Percentiles rank a stretch among this genome's conserved stretches.
Conservation (phyloP, 192 early-diverging fungal genomes). For the Borealophlyctis nickersoniae region DNA sequence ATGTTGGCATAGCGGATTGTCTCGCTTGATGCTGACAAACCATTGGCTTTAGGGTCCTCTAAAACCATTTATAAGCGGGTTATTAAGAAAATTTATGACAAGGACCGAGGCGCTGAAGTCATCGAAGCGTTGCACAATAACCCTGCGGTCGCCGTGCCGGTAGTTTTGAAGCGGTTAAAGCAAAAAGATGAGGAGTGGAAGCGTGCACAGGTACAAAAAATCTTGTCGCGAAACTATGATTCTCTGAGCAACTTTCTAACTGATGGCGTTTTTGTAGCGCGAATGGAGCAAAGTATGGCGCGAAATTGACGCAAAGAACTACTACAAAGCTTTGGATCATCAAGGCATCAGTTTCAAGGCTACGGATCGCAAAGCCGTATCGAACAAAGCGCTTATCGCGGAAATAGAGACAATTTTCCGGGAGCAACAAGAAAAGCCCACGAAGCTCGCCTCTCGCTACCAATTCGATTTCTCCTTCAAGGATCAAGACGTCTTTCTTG, state of each 20-base stretch:
- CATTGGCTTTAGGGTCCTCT: constrained; percentile 44
- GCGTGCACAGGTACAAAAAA: constrained; percentile 59
- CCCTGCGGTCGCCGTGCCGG: constrained; percentile 86
- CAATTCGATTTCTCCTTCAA: constrained; percentile 81
- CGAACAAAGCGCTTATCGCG: constrained; percentile 69
- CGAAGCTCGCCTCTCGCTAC: constrained; percentile 47
- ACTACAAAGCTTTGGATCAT: constrained; percentile 91
- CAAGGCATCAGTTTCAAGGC: constrained; percentile 89
- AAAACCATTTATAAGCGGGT: constrained; percentile 86
- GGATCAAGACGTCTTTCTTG: constrained; percentile 71
- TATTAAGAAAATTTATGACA: constrained; percentile 95
- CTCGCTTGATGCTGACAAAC: neutral
- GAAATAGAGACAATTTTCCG: constrained; percentile 85
- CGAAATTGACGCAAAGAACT: constrained; percentile 90
- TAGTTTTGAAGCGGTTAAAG: constrained; percentile 90
- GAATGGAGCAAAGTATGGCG: constrained; percentile 98
- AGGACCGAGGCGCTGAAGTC: constrained; percentile 79
- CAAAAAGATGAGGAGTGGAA: constrained; percentile 99
- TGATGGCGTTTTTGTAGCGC: constrained; percentile 51
- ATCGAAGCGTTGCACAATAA: constrained; percentile 90
- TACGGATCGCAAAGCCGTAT: constrained; percentile 77
- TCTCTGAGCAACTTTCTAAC: constrained; percentile 3
- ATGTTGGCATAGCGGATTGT: neutral
- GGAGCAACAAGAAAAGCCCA: constrained; percentile 69
- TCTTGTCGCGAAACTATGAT: neutral